A percentile compares a stretch with the other conserved stretches of the same genome.
phyloP scores from a whole-genome alignment of 345 rosid species.

The Laguncularia racemosa region DNA sequence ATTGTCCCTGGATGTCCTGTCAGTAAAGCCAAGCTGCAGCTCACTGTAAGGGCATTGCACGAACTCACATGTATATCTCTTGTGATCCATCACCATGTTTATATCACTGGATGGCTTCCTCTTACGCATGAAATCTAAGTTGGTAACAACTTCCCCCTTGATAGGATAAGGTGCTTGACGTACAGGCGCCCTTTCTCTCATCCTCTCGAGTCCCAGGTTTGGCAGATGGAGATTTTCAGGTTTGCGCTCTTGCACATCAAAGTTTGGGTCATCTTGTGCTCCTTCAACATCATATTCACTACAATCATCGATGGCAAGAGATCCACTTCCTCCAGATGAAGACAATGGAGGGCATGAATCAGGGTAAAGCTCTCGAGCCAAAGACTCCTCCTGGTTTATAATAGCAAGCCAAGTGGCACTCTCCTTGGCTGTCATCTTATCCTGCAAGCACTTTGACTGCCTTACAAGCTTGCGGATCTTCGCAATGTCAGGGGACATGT shows the following conservation, averaged over 20 bases:
- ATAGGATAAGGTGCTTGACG: constrained; percentile 37
- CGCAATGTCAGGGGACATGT: constrained; percentile 68
- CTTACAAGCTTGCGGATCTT: constrained; percentile 76
- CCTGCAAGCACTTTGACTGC: constrained; percentile 85
- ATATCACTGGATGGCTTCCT: constrained; percentile 53
- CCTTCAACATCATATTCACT: constrained; percentile 79
- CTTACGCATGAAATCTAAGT: constrained; percentile 41
- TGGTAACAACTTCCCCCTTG: constrained; percentile 48
- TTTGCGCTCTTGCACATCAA: constrained; percentile 49
- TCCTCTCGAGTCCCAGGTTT: constrained; percentile 9
- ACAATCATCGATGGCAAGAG: constrained; percentile 43
- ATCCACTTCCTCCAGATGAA: constrained; percentile 41
- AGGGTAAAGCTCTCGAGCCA: constrained; percentile 47
- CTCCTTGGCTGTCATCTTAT: constrained; percentile 93
- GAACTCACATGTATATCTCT: constrained; percentile 54
- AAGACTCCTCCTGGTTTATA: constrained; percentile 63
- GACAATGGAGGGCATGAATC: constrained; percentile 48
- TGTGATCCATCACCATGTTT: constrained; percentile 38
- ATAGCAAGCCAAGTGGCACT: constrained; percentile 86
- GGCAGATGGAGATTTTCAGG: constrained; percentile 37
- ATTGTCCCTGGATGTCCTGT: constrained; percentile 65
- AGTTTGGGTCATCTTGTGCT: constrained; percentile 44
- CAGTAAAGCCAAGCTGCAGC: constrained; percentile 49
- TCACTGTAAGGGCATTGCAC: constrained; percentile 61
- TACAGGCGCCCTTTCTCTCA: constrained; percentile 25